Conservation (phyloP, 495 filamentous ascomycete genomes). For the Halenospora varia region DNA sequence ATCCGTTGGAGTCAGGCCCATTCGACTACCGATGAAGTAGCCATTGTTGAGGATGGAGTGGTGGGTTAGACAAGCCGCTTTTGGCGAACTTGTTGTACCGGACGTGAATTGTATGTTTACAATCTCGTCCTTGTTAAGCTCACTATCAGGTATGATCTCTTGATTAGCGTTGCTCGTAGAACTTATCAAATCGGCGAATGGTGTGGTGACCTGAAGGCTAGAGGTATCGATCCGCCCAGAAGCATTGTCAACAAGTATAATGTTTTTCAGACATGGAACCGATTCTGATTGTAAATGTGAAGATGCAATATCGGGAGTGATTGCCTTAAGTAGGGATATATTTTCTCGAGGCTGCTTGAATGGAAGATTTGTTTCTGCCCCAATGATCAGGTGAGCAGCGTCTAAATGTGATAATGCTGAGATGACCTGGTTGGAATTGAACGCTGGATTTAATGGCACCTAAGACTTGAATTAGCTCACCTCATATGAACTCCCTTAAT, state of each 20-base stretch:
- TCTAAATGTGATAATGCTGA: conserved; percentile 74
- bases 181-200: conserved; percentile 11
- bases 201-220: conserved; percentile 9
- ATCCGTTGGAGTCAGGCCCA: conserved; percentile 70
- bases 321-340: conserved; percentile 57
- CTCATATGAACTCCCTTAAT: no score
- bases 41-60: conserved; percentile 88
- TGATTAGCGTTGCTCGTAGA: not conserved
- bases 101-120: conserved; percentile 98
- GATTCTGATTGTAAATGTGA: conserved; percentile 54
- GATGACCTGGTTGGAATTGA: conserved; percentile 75
- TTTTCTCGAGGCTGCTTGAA: conserved; percentile 73
- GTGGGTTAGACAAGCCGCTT: conserved; percentile 88
- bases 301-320: conserved; percentile 56
- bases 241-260: conserved; percentile 84
- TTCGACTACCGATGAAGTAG: conserved; percentile 71
- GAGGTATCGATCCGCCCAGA: conserved; percentile 50
- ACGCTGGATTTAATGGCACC: conserved; percentile 89
- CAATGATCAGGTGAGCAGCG: conserved; percentile 74
- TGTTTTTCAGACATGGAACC: conserved; percentile 63
- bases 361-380: conserved; percentile 79
- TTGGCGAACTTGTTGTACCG: conserved; percentile 84
- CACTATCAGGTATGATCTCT: conserved; percentile 35
- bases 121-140: conserved; percentile 63
- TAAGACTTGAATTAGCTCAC: no score